These are phyloP conservation scores for Sarcocystis neurona DNA, from an alignment of 169 alveolate genomes.

Conservation along the genomic window DNA sequence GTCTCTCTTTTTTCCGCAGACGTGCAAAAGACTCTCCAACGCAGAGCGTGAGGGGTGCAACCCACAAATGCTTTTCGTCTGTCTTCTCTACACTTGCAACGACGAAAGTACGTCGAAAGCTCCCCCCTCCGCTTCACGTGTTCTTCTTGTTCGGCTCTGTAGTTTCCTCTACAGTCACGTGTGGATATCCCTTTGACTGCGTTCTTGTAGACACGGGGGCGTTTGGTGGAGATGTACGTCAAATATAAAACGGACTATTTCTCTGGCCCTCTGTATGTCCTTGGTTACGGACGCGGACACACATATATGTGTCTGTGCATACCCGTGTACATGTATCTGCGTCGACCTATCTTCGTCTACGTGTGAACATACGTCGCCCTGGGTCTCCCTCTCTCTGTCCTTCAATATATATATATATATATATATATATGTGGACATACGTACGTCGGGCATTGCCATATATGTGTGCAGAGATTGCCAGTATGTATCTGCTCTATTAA, in stretches of 20 bases:
- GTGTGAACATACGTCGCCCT: not conserved
- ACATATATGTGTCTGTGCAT: not conserved
- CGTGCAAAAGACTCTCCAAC: no score
- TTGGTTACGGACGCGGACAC: not conserved
- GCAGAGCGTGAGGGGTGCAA: not conserved
- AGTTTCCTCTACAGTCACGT: not conserved
- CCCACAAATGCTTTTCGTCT: slow-evolving; percentile 35
- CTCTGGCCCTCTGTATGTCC: not conserved
- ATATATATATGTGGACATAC: no score
- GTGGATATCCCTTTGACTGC: not conserved
- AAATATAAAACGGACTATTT: not conserved
- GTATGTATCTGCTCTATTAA: no score
- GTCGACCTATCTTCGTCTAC: not conserved
- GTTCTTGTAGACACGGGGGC: not conserved
- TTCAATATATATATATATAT: no score
- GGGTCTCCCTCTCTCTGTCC: not conserved
- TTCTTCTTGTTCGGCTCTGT: not conserved
- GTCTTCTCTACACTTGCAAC: slow-evolving; percentile 39
- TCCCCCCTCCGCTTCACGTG: not conserved
- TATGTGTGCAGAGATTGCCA: no score
- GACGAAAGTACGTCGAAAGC: slow-evolving; percentile 10
- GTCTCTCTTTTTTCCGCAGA: no score
- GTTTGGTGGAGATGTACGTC: not conserved
- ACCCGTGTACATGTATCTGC: not conserved
- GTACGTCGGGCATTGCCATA: no score